phyloP scores from a whole-genome alignment of 352 stramenopile genomes.

The Elongisporangium prolatum region DNA sequence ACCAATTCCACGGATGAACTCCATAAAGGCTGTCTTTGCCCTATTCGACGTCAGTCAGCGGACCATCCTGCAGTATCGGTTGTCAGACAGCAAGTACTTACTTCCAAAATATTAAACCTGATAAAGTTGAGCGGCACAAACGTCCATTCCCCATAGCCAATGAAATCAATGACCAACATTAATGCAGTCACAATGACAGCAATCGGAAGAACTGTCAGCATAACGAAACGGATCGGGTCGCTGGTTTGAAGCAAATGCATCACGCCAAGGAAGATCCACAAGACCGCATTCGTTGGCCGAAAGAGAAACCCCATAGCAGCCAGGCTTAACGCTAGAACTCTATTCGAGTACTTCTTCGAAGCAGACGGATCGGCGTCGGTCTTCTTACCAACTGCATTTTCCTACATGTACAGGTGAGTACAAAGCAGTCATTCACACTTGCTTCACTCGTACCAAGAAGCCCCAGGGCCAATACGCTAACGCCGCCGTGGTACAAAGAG shows the following conservation, averaged over 20 bases:
- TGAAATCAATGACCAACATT: slow-evolving; percentile 75
- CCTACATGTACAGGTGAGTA: slow-evolving; percentile 9
- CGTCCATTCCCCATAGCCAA: slow-evolving; percentile 78
- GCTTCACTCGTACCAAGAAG: slow-evolving; percentile 37
- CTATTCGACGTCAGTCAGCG: slow-evolving; percentile 14
- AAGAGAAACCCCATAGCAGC: slow-evolving; percentile 78
- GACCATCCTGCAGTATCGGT: neutral
- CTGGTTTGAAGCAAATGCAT: slow-evolving; percentile 45
- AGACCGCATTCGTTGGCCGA: slow-evolving; percentile 68
- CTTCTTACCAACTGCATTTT: slow-evolving; percentile 22
- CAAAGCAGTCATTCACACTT: neutral
- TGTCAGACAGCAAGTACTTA: slow-evolving; percentile 10
- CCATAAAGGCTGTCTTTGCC: slow-evolving; percentile 81
- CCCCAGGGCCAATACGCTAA: slow-evolving; percentile 77
- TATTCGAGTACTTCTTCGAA: slow-evolving; percentile 26
- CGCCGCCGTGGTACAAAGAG: slow-evolving; percentile 67
- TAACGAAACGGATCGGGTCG: slow-evolving; percentile 32
- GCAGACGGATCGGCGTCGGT: slow-evolving; percentile 20
- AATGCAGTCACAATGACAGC: slow-evolving; percentile 31
- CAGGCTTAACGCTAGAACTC: slow-evolving; percentile 36
- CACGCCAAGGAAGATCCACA: slow-evolving; percentile 72
- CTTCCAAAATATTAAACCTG: slow-evolving; percentile 84
- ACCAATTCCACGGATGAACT: slow-evolving; percentile 79
- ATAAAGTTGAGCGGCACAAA: slow-evolving; percentile 86
- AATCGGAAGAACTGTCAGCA: slow-evolving; percentile 54